Evolutionary conservation across 2,329 filamentous ascomycete species (phyloP).

Genomic region (Stachybotrys echinatus): DNA sequence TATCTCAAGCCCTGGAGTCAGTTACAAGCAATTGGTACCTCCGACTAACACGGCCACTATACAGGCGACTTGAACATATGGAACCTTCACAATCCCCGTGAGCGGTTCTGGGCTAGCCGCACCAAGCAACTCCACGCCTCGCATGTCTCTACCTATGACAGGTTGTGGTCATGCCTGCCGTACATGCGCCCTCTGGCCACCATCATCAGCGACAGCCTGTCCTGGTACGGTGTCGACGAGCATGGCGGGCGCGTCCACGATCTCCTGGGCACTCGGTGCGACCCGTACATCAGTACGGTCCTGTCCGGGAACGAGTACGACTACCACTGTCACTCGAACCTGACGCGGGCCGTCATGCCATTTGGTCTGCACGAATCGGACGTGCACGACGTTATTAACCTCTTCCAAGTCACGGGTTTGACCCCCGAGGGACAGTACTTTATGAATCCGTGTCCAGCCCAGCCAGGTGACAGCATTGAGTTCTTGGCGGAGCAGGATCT

Average conservation of each 20-base stretch:
- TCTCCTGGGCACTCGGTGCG: constrained; percentile 75
- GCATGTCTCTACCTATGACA: constrained; percentile 66
- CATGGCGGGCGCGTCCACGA: constrained; percentile 70
- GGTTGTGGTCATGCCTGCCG: constrained; percentile 73
- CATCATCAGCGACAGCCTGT: constrained; percentile 62
- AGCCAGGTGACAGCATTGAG: constrained; percentile 57
- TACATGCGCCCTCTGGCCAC: constrained; percentile 72
- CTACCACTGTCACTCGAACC: constrained; percentile 80
- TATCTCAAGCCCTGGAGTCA: no score
- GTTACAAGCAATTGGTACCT: background rate
- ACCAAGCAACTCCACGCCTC: constrained; percentile 74
- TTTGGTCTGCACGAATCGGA: constrained; percentile 66
- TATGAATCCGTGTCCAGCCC: constrained; percentile 60
- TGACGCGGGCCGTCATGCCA: constrained; percentile 65
- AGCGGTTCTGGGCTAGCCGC: constrained; percentile 76
- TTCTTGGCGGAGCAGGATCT: constrained; percentile 78
- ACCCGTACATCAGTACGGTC: constrained; percentile 76
- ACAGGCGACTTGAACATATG: constrained; percentile 75
- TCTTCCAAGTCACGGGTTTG: constrained; percentile 80
- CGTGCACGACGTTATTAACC: constrained; percentile 79
- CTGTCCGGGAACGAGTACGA: constrained; percentile 68
- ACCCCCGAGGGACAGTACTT: constrained; percentile 70
- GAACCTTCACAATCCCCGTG: constrained; percentile 70
- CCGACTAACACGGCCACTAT: no score
- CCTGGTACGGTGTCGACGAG: constrained; percentile 54